These are phyloP conservation scores for Ambispora gerdemannii DNA, from an alignment of 192 early-diverging fungal genomes.

Conservation along the genomic window DNA sequence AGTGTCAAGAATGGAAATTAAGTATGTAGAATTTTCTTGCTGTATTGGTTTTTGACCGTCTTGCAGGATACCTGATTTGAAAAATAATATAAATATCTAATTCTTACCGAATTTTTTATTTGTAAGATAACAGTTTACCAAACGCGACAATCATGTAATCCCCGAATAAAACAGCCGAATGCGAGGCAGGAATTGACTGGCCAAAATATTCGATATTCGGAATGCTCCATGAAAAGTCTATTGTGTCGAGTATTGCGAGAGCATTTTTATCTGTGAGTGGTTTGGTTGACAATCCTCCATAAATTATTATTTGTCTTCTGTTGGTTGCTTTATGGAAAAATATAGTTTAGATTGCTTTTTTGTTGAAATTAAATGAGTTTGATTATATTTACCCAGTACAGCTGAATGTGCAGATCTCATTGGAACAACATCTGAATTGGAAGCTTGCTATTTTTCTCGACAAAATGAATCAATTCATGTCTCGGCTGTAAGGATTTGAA, in stretches of 20 bases:
- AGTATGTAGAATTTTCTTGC: too few relatives aligned
- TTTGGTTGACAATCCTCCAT: background rate
- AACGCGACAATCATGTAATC: background rate
- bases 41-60: too few relatives aligned
- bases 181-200: background rate
- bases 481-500: background rate
- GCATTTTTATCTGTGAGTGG: background rate
- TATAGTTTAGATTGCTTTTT: background rate
- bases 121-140: too few relatives aligned
- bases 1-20: too few relatives aligned
- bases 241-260: background rate
- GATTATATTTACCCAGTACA: background rate
- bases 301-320: background rate
- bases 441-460: background rate
- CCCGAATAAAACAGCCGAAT: background rate
- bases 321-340: background rate
- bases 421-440: background rate
- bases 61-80: too few relatives aligned
- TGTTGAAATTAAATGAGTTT: too few relatives aligned
- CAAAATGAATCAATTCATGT: background rate
- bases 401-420: background rate
- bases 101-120: too few relatives aligned
- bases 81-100: too few relatives aligned
- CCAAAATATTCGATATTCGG: background rate
- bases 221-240: background rate